Conservation (phyloP, 2,329 filamentous ascomycete species). For the Pseudopyricularia cyperi region DNA sequence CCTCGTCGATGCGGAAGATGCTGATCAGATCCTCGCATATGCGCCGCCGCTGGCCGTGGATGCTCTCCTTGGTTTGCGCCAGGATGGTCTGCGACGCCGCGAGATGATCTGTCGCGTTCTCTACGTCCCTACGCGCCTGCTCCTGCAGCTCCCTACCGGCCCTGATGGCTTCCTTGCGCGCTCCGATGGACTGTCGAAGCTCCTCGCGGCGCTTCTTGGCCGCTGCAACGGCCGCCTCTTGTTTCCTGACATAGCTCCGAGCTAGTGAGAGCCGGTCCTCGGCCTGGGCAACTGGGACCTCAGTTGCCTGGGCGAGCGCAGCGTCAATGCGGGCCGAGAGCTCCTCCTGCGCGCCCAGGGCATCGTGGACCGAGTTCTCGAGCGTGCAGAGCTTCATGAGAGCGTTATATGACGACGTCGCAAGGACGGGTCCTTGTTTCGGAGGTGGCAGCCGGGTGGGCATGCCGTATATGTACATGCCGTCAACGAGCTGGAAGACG, state of each 20-base stretch:
- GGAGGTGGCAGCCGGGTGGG: slow-evolving; percentile 35
- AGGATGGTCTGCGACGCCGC: slow-evolving; percentile 40
- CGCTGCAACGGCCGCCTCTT: slow-evolving; percentile 52
- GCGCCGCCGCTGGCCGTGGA: slow-evolving; percentile 75
- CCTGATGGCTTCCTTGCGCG: slow-evolving; percentile 54
- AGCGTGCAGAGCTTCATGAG: slow-evolving; percentile 81
- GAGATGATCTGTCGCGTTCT: slow-evolving; percentile 46
- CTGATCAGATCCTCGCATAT: slow-evolving; percentile 71
- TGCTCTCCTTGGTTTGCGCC: slow-evolving; percentile 45
- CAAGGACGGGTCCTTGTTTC: slow-evolving; percentile 35
- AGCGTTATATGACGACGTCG: slow-evolving; percentile 73
- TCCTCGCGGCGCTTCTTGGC: slow-evolving; percentile 53
- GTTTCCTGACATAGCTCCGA: slow-evolving; percentile 42
- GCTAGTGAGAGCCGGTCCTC: slow-evolving; percentile 34
- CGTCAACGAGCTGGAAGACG: slow-evolving; percentile 74
- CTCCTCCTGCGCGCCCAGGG: slow-evolving; percentile 60
- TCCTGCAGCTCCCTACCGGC: slow-evolving; percentile 47
- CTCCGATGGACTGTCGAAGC: slow-evolving; percentile 50
- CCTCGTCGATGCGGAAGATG: slow-evolving; percentile 70
- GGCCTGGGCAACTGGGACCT: slow-evolving; percentile 16
- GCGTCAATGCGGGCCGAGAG: slow-evolving; percentile 68
- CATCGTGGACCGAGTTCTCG: slow-evolving; percentile 84
- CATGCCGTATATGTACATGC: slow-evolving; percentile 71
- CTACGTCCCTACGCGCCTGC: slow-evolving; percentile 46
- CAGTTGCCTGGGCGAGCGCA: slow-evolving; percentile 27